phyloP scores from a whole-genome alignment of 352 stramenopile species.

The Halophytophthora batemanensis region DNA sequence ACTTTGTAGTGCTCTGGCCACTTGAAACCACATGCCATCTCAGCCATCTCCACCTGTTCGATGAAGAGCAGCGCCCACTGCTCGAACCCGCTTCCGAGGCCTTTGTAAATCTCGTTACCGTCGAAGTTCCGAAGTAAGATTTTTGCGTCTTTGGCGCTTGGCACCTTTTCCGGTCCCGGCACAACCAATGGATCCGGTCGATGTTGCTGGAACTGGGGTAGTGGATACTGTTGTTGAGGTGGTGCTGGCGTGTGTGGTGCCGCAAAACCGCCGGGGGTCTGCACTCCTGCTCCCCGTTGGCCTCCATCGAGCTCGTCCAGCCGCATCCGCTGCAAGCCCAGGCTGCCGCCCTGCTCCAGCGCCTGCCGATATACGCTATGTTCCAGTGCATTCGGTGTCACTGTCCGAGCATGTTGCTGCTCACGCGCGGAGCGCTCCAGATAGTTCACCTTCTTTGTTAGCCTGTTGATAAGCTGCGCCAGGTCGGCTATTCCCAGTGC shows the following conservation, averaged over 20 bases:
- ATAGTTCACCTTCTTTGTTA: constrained; percentile 1
- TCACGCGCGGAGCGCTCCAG: background rate
- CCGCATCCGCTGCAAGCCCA: background rate
- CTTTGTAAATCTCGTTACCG: constrained; percentile 6
- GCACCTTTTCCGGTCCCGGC: background rate
- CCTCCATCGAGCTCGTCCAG: background rate
- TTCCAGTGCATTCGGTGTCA: constrained; percentile 1
- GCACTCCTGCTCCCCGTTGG: background rate
- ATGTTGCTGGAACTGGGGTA: constrained; percentile 1
- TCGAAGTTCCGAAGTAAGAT: background rate
- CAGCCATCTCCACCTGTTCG: background rate
- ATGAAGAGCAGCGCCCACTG: constrained; percentile 4
- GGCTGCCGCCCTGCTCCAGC: background rate
- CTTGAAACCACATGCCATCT: constrained; percentile 3
- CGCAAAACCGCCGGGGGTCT: constrained; percentile 1
- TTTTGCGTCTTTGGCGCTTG: background rate
- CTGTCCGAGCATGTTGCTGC: background rate
- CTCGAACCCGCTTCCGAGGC: constrained; percentile 5
- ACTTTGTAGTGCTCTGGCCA: constrained; percentile 3
- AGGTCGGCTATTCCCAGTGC: no score
- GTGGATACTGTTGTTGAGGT: background rate
- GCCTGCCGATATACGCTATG: constrained; percentile 4
- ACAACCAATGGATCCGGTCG: background rate
- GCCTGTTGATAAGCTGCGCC: no score
- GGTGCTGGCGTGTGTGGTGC: background rate